phyloP scores from a whole-genome alignment of 2,329 filamentous ascomycete genomes.

The Aspergillus clavatus region DNA sequence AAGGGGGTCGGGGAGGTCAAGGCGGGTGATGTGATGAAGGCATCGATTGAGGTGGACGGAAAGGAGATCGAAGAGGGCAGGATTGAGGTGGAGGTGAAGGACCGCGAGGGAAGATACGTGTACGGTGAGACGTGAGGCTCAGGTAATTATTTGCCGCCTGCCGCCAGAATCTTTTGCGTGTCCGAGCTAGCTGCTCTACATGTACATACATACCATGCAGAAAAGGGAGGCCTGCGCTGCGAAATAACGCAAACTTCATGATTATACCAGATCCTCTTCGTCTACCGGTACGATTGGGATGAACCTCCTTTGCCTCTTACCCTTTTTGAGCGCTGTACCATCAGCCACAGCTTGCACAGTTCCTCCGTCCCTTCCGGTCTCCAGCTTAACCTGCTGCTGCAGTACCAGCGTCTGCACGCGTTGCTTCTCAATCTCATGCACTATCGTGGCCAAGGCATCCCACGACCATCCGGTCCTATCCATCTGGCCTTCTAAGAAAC shows the following conservation, averaged over 20 bases:
- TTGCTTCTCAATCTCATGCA: background rate
- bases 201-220: constrained; percentile 5
- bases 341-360: background rate
- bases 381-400: background rate
- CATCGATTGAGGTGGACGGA: constrained; percentile 72
- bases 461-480: constrained; percentile 26
- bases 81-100: constrained; percentile 78
- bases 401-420: background rate
- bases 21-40: constrained; percentile 81
- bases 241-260: background rate
- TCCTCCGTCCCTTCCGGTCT: background rate
- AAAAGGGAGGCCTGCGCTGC: background rate
- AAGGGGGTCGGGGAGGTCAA: constrained; percentile 88
- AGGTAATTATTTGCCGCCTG: no score
- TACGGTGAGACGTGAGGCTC: constrained; percentile 70
- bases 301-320: constrained; percentile 18
- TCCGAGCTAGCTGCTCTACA: constrained; percentile 1
- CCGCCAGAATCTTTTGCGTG: no score
- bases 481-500: constrained; percentile 19
- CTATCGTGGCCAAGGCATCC: constrained; percentile 15
- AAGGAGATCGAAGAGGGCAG: constrained; percentile 78
- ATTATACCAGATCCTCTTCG: constrained; percentile 20
- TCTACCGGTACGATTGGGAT: constrained; percentile 29
- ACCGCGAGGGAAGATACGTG: constrained; percentile 70
- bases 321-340: constrained; percentile 2